Evolutionary conservation across 768 basidiomycete genomes (phyloP).

Genomic region (Boletus insuetus): DNA sequence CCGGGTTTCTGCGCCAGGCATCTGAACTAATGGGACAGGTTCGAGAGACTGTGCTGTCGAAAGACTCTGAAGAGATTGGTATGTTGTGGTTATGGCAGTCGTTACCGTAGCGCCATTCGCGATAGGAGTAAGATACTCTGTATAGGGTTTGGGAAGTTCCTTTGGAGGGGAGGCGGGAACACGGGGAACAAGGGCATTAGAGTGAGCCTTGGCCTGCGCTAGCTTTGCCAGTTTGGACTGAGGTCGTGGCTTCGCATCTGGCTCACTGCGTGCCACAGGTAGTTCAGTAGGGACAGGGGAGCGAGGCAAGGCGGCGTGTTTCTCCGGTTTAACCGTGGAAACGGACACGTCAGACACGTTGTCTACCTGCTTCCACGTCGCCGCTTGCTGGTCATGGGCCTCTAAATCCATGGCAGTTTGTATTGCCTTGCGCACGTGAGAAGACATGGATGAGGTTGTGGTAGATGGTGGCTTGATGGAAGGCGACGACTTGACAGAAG

Average conservation of each 20-base stretch:
- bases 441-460: conserved; percentile 50
- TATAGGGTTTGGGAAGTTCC: conserved; percentile 47
- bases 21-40: conserved; percentile 21
- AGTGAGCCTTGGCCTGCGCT: conserved; percentile 54
- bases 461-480: conserved; percentile 26
- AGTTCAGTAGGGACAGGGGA: conserved; percentile 16
- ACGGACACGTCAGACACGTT: conserved; percentile 14
- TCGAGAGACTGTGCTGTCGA: conserved; percentile 34
- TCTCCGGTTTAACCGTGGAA: conserved; percentile 24
- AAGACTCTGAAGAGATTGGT: conserved; percentile 67
- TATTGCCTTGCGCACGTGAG: conserved; percentile 63
- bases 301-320: conserved; percentile 21
- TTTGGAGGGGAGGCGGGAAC: conserved; percentile 31
- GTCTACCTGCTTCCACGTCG: conserved; percentile 9
- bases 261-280: conserved; percentile 11
- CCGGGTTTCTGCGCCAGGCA: conserved; percentile 39
- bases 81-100: conserved; percentile 80
- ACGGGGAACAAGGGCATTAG: conserved; percentile 21
- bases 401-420: conserved; percentile 65
- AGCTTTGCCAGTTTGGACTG: conserved; percentile 76
- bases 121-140: conserved; percentile 73
- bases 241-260: conserved; percentile 33
- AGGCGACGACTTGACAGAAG: conserved; percentile 27
- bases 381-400: conserved; percentile 40
- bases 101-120: conserved; percentile 83